Base-by-base conservation (phyloP, 1,284 basidiomycete species). In the Stereum hirsutum region DNA sequence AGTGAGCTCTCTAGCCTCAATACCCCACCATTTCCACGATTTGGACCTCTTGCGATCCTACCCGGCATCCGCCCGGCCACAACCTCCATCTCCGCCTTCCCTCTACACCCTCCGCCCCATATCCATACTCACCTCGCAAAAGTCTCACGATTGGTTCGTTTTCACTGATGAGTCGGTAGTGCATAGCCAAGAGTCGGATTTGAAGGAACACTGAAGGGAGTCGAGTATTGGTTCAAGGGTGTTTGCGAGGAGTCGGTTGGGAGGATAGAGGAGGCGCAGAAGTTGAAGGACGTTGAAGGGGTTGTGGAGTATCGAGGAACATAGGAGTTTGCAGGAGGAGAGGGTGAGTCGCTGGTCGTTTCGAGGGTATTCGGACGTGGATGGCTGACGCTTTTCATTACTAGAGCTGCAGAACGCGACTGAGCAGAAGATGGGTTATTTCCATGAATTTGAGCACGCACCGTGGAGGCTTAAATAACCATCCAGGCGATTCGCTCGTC, bases 131-230 rank as follows among this genome's bases (percentile, higher is more conserved):
- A 93, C 89, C 0, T 82, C 90, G 0, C 89, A 96, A 54, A 89
- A 94, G 53, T 95, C 96, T 62, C 90, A 93, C 56, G 93, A 96
- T 64, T 95, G 91, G 83, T 93, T 92, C 59, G 74, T 86, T 0
- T 70, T 85, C 31, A 80, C 96, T 40, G 90, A 95, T 49, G 72
- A 86, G 15, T 85, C 84, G 1, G 88, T 95, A 25, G 84, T 90
- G 11, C 88, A 91, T 55, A 88, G 86, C 48, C 92, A 95, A 55
- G 93, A 96, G 56, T 78, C 87, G 4, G 82, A 92, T 55, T 95
- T 94, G 58, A 74, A 89, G 30, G 78, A 82, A 1, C 88, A 95
- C 73, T 93, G 17, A 75, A 76, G 4, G 76, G 76, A 48, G 77
- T 96, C 12, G 68, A 77, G 0, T 75, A 76, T 15, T 81, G 93